Evolutionary conservation across 1,139 yeast species (phyloP).

Genomic region (Saccharomyces uvarum): DNA sequence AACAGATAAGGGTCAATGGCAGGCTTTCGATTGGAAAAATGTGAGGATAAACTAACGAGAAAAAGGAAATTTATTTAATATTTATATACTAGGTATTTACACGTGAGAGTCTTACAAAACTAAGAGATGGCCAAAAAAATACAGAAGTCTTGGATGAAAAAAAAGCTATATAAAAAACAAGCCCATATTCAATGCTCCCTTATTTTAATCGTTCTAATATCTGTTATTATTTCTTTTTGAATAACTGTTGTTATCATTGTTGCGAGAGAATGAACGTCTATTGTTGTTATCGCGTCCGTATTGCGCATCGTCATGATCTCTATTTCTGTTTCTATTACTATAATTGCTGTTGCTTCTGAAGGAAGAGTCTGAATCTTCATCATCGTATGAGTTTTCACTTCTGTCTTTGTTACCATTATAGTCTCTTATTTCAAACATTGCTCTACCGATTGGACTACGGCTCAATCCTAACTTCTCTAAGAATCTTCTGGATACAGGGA

Average conservation of each 20-base stretch:
- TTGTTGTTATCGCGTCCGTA: constrained; percentile 31
- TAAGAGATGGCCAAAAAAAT: neutral
- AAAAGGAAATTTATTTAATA: neutral
- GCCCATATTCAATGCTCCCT: neutral
- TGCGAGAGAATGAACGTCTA: neutral
- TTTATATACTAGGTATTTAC: neutral
- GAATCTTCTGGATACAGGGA: constrained; percentile 15
- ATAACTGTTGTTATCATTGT: neutral
- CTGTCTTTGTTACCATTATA: neutral
- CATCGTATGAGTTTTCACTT: neutral
- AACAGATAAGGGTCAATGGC: too few species aligned
- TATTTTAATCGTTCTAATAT: neutral
- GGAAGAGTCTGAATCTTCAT: neutral
- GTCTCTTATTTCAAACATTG: constrained; percentile 14
- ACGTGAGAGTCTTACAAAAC: neutral
- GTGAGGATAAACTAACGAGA: neutral
- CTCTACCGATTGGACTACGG: constrained; percentile 13
- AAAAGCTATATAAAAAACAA: neutral
- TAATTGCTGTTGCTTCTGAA: neutral
- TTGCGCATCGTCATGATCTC: neutral
- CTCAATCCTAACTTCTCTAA: constrained; percentile 18
- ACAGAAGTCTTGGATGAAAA: neutral
- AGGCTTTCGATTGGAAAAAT: too few species aligned
- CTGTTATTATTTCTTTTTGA: neutral
- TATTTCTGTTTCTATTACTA: neutral